Base-by-base conservation (phyloP, 352 stramenopile genomes). In the Phytophthora macrochlamydospora region DNA sequence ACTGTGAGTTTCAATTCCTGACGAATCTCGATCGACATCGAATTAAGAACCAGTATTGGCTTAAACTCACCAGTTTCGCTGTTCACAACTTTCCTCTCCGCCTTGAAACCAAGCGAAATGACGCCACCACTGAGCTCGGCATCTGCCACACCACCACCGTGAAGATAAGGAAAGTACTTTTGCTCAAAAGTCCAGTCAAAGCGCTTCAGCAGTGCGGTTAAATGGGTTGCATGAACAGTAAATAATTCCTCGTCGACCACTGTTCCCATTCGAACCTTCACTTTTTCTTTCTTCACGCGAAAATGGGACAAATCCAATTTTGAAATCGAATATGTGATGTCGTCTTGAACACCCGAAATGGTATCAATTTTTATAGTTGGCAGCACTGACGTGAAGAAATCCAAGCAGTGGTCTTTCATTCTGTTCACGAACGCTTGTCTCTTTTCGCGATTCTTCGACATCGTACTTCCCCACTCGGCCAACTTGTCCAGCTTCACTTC, bases 101-200 rank as follows among this genome's bases (percentile, higher is more conserved):
- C 87, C 62, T 95, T 92, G 49, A 95, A 95, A 0, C 87, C 87
- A 9, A 95, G 64, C 2, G 75, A 90, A 38, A 95, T 93, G 4
- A 91, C 69, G 11, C 87, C 87, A 28, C 87, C 87, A 14, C 56
- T 85, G 8, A 95, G 66, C 12, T 79, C 81, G 32, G 87, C 87
- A 66, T 95, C 85, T 0, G 87, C 87, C 30, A 90, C 59, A 0
- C 87, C 87, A 7, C 84, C 85, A 4, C 87, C 87, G 38, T 95
- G 87, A n/a, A 92, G 59, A 52, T 94, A 95, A n/a, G 87, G 87
- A 45, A 95, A 95, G 42, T 84, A 86, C 56, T 92, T 94, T 46
- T 95, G 87, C 18, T 83, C 75, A 69, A 95, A 95, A 7, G 86
- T 95, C 87, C 87, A 95, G 50, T 95, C 60, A 44, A 95, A 92